Percentiles rank a stretch among this genome's conserved stretches.
phyloP scores from a whole-genome alignment of 2,329 filamentous ascomycete species.

The Rhytidhysteron rufulum region DNA sequence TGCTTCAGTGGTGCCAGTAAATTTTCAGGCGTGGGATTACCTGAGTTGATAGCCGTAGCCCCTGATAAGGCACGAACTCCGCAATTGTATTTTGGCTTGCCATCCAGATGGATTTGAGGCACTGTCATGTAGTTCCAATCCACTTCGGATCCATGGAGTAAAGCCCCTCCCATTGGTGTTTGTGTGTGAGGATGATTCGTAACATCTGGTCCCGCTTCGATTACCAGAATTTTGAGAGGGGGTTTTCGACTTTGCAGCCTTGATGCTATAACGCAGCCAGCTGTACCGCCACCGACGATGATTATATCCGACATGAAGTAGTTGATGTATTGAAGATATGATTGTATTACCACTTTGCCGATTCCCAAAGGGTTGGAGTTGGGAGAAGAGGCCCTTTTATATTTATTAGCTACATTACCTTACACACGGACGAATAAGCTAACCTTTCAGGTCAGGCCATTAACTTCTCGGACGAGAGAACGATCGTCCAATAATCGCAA shows the following conservation, averaged over 20 bases:
- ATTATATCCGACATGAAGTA: conserved; percentile 17
- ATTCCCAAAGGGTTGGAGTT: no score
- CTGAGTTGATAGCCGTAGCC: conserved; percentile 23
- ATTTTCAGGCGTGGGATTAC: conserved; percentile 2
- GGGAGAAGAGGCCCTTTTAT: no score
- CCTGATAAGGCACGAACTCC: conserved; percentile 26
- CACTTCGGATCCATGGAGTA: conserved; percentile 21
- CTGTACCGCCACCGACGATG: conserved; percentile 27
- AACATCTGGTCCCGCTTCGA: conserved; percentile 30
- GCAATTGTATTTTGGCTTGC: conserved; percentile 20
- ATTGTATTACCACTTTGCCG: no score
- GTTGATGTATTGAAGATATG: not conserved
- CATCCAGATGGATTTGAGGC: conserved; percentile 26
- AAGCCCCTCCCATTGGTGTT: conserved; percentile 15
- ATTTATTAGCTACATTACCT: no score
- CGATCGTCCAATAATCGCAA: no score
- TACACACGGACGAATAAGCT: no score
- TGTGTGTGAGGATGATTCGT: conserved; percentile 11
- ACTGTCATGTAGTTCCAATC: conserved; percentile 31
- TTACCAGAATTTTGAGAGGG: conserved; percentile 18
- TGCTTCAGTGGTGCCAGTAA: no score
- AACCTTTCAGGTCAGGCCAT: no score
- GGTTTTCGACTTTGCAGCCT: conserved; percentile 19
- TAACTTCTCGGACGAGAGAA: no score
- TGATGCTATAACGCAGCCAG: conserved; percentile 25